Base-by-base conservation (phyloP, 768 basidiomycete species). In the Chalciporus piperatus region DNA sequence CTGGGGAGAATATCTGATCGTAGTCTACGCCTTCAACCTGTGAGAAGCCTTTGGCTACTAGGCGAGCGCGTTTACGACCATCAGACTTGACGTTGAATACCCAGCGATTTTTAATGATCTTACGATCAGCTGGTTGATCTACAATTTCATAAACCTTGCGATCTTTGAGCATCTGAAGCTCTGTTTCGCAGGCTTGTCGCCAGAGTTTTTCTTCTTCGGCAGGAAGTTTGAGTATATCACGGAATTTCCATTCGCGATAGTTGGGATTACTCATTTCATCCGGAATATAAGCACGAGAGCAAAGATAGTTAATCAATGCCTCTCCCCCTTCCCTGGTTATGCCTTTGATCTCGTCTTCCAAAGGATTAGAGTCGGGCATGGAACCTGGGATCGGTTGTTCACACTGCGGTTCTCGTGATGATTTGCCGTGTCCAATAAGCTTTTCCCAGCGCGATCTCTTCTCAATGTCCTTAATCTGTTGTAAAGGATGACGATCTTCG, bases 31-130 rank as follows among this genome's bases (percentile, higher is more conserved):
- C 69, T 13, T 55, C 54, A 4, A 65, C 47, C 45, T 76, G 72
- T 0, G 59, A 51, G 60, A 63, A 73, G 0, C 75, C 72, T 42
- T 69, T 56, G 0, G 70, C 72, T 3, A 73, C 72, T 5, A 74
- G 58, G 13, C 70, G 27, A 3, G 66, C 71, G 1, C 30, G 1
- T 46, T 46, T 46, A 7, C 19, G 22, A 13, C 41, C 19, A 12
- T 41, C 39, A 22, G 39, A 14, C 10, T 41, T 41, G 19, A 41
- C 13, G 20, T 41, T 10, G 17, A 41, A 41, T 17, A 41, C 39
- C 39, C 20, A 41, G 7, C 20, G 22, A 19, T 41, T 41, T 41
- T 41, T 22, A 9, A 41, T 41, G 17, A 41, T 16, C 10, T 41
- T 41, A 3, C 10, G 7, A 41, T 41, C 4, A 12, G 12, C 11